Conservation (phyloP, 768 basidiomycete genomes). For the Amanita molliuscula region DNA sequence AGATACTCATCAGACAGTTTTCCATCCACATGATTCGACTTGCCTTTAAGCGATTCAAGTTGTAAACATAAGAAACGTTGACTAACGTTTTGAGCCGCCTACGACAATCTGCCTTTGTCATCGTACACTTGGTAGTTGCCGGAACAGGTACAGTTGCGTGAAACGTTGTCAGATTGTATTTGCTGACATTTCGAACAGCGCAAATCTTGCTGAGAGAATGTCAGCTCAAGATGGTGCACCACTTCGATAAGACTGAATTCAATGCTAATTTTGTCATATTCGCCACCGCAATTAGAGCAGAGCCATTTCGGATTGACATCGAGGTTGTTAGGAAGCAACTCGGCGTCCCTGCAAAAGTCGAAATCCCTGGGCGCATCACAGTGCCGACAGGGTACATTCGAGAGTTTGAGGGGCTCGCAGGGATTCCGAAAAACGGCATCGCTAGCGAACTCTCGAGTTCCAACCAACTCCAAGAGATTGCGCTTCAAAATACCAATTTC, state of each 20-base stretch:
- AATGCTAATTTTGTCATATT: conserved; percentile 83
- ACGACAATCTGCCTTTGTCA: conserved; percentile 63
- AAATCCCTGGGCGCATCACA: conserved; percentile 85
- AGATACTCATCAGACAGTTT: not conserved
- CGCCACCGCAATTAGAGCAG: conserved; percentile 65
- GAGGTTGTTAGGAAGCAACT: conserved; percentile 54
- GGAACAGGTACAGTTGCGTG: conserved; percentile 80
- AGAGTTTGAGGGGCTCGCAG: conserved; percentile 76
- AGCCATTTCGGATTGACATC: conserved; percentile 51
- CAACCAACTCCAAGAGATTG: conserved; percentile 80
- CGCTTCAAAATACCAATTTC: conserved; percentile 86
- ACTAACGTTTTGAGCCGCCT: conserved; percentile 72
- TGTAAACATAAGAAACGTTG: conserved; percentile 72
- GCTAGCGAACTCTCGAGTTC: conserved; percentile 75
- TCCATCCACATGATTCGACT: conserved; percentile 1
- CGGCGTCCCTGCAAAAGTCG: conserved; percentile 90
- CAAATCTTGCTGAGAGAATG: conserved; percentile 84
- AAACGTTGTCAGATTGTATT: conserved; percentile 82
- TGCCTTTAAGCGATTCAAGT: conserved; percentile 59
- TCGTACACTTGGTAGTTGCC: conserved; percentile 68
- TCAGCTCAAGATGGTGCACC: conserved; percentile 57
- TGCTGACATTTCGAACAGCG: conserved; percentile 85
- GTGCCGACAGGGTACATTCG: conserved; percentile 80
- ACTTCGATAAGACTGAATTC: conserved; percentile 80
- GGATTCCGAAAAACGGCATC: conserved; percentile 88